Evolutionary conservation across 2,329 filamentous ascomycete species (phyloP).

Genomic region (Aspergillus tamarii): DNA sequence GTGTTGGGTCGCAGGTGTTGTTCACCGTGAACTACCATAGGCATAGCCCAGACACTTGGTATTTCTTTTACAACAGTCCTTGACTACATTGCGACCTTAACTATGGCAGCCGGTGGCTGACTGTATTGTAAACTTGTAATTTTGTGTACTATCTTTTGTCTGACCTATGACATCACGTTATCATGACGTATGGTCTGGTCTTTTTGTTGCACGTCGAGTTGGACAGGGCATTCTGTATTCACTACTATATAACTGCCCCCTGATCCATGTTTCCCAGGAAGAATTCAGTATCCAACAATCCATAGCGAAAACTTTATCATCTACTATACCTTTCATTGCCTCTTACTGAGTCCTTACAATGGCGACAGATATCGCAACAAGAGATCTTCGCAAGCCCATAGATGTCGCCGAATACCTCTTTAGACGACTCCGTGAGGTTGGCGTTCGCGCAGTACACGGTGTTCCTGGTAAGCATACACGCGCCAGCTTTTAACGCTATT

Average conservation of each 20-base stretch:
- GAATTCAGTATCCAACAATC: not conserved
- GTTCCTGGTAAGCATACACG: constrained; percentile 54
- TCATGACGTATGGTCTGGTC: constrained; percentile 24
- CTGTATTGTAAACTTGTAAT: constrained; percentile 1
- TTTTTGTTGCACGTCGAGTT: not conserved
- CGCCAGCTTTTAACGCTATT: not conserved
- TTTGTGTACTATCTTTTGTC: not conserved
- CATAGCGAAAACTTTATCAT: not conserved
- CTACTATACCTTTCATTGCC: not conserved
- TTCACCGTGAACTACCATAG: constrained; percentile 5
- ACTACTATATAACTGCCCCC: constrained; percentile 11
- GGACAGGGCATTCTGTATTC: not conserved
- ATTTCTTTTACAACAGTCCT: not conserved
- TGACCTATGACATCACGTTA: constrained; percentile 27
- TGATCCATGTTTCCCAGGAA: not conserved
- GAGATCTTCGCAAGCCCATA: constrained; percentile 48
- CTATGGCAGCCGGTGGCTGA: not conserved
- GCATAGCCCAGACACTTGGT: constrained; percentile 1
- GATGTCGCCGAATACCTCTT: constrained; percentile 55
- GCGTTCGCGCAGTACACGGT: constrained; percentile 54
- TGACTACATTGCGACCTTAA: not conserved
- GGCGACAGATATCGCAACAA: constrained; percentile 47
- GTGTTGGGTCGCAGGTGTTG: not conserved
- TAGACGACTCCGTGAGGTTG: constrained; percentile 52
- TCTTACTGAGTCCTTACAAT: constrained; percentile 27